phyloP scores from a whole-genome alignment of 805 yeast genomes.

The Candida krabiensis region DNA sequence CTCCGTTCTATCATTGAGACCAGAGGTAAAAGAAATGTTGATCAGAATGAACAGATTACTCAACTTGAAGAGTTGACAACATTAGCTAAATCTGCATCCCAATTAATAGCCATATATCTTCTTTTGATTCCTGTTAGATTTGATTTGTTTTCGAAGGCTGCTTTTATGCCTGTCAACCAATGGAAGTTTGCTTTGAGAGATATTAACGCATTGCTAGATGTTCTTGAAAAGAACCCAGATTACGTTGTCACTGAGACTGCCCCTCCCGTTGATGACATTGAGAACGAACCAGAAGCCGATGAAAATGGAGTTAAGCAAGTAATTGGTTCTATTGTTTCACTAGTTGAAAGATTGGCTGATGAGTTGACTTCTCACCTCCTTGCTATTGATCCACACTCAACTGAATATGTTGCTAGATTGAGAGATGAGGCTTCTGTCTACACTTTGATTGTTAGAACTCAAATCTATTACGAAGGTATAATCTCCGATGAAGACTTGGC shows the following conservation, averaged over 20 bases:
- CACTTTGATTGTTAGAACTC: slow-evolving; percentile 76
- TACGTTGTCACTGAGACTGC: slow-evolving; percentile 82
- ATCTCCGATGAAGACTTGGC: slow-evolving; percentile 43
- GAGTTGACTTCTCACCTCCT: slow-evolving; percentile 88
- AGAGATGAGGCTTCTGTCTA: slow-evolving; percentile 83
- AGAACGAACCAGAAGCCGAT: slow-evolving; percentile 64
- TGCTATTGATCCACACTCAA: slow-evolving; percentile 90
- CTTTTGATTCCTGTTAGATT: slow-evolving; percentile 85
- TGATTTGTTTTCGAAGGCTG: slow-evolving; percentile 67
- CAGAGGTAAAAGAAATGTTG: slow-evolving; percentile 95
- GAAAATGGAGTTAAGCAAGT: slow-evolving; percentile 69
- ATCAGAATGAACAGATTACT: slow-evolving; percentile 73
- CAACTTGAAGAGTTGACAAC: slow-evolving; percentile 61
- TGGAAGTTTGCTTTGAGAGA: slow-evolving; percentile 76
- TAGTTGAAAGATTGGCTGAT: slow-evolving; percentile 91
- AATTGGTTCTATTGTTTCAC: slow-evolving; percentile 81
- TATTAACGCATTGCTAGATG: slow-evolving; percentile 57
- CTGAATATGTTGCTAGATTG: slow-evolving; percentile 87
- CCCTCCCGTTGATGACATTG: slow-evolving; percentile 65
- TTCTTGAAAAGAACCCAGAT: slow-evolving; percentile 62
- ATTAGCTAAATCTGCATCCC: slow-evolving; percentile 62
- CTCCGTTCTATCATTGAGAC: slow-evolving; percentile 77
- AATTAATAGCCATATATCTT: slow-evolving; percentile 73
- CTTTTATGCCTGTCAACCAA: slow-evolving; percentile 73
- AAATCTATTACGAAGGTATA: slow-evolving; percentile 75